These are phyloP conservation scores for Solanum ahanhuiri DNA, from an alignment of 257 asterid species.

Conservation along the genomic window DNA sequence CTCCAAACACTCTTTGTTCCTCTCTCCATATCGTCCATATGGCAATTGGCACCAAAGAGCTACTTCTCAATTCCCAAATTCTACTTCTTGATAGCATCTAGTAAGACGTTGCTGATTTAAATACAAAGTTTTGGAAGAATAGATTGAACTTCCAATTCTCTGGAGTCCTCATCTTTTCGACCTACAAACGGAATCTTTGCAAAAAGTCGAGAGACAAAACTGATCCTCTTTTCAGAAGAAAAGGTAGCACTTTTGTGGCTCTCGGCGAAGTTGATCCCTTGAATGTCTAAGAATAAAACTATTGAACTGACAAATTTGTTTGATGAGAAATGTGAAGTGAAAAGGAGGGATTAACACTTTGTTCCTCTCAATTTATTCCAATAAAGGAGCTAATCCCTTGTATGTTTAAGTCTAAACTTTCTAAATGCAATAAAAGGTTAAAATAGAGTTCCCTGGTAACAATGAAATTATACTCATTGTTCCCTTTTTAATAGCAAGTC, in stretches of 20 bases:
- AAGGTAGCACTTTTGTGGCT: neutral
- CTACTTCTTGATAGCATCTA: neutral
- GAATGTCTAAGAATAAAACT: neutral
- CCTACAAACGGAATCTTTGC: neutral
- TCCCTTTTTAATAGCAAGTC: neutral
- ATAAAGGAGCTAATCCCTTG: neutral
- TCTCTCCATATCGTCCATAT: neutral
- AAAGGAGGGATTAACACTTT: neutral
- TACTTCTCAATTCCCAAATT: neutral
- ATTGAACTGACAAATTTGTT: neutral
- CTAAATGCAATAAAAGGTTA: neutral
- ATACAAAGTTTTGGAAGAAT: neutral
- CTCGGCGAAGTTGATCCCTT: neutral
- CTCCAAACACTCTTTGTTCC: neutral
- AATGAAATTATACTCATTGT: neutral
- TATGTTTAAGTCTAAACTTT: neutral
- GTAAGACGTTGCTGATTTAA: neutral
- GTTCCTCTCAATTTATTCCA: neutral
- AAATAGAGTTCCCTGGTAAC: neutral
- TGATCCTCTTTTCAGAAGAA: neutral
- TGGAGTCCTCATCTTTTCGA: neutral
- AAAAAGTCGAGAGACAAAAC: neutral
- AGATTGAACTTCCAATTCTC: neutral
- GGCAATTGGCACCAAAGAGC: neutral
- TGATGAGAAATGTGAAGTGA: neutral